Evolutionary conservation across 148 eudicot species (phyloP).

Genomic region (Heliosperma pusillum): DNA sequence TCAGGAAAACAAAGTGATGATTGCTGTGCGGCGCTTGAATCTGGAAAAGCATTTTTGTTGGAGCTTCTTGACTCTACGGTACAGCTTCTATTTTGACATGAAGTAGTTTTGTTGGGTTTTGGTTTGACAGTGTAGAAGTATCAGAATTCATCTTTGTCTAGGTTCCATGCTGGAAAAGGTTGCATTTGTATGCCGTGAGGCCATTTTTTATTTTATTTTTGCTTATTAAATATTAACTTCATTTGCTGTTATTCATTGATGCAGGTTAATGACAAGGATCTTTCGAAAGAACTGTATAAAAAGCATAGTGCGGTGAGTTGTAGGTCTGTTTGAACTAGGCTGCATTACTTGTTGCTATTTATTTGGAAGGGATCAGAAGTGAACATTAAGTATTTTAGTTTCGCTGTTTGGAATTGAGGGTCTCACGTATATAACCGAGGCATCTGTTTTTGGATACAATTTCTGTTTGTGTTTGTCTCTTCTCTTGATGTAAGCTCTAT

Average conservation of each 20-base stretch:
- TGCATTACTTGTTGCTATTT: background rate
- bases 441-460: background rate
- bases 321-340: conserved; percentile 1
- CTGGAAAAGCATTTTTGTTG: conserved; percentile 80
- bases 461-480: background rate
- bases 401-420: background rate
- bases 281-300: conserved; percentile 86
- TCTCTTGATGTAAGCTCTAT: conserved; percentile 7
- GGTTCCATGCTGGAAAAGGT: background rate
- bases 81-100: conserved; percentile 17
- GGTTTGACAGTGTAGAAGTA: background rate
- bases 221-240: background rate
- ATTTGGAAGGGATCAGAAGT: background rate
- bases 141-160: background rate
- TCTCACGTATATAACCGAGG: background rate
- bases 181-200: background rate
- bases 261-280: conserved; percentile 87
- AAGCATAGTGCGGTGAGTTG: conserved; percentile 90
- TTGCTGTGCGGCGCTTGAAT: conserved; percentile 47
- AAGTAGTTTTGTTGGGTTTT: background rate
- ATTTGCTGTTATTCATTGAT: conserved; percentile 17
- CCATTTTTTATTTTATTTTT: background rate
- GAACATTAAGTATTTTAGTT: background rate
- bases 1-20: conserved; percentile 38
- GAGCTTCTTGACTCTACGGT: conserved; percentile 86